These are phyloP conservation scores for Fusarium nelsonii DNA, from an alignment of 2,329 filamentous ascomycete genomes.

Conservation along the genomic window DNA sequence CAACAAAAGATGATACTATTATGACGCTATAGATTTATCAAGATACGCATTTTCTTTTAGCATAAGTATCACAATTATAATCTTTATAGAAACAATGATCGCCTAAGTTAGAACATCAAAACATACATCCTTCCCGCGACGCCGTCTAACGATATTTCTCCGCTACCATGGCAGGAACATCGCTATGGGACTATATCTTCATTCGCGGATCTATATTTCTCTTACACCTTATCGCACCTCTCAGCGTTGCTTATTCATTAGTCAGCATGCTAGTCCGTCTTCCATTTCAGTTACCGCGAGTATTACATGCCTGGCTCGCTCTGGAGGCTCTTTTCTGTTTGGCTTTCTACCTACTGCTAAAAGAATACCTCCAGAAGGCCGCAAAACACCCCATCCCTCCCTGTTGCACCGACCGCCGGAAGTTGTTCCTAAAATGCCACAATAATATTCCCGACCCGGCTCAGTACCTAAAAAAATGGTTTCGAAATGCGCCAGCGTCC, in stretches of 20 bases:
- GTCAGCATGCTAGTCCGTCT: conserved; percentile 44
- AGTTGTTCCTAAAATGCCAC: conserved; percentile 64
- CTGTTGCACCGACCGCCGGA: conserved; percentile 59
- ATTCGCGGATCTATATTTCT: conserved; percentile 62
- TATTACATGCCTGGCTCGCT: conserved; percentile 59
- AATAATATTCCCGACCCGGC: conserved; percentile 65
- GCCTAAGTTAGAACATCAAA: neutral
- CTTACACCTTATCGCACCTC: conserved; percentile 62
- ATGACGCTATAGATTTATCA: too few relatives aligned
- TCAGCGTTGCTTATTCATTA: conserved; percentile 61
- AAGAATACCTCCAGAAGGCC: conserved; percentile 62
- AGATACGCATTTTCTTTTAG: too few relatives aligned
- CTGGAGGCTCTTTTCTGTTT: conserved; percentile 68
- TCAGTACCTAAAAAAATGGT: conserved; percentile 69
- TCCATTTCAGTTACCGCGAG: conserved; percentile 46
- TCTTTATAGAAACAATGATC: too few relatives aligned
- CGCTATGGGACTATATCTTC: conserved; percentile 46
- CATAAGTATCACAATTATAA: too few relatives aligned
- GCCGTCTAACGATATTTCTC: neutral
- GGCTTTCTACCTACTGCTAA: conserved; percentile 65
- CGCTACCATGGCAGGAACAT: conserved; percentile 14
- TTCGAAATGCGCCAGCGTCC: conserved; percentile 62
- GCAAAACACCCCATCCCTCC: conserved; percentile 62
- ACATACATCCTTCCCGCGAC: neutral
- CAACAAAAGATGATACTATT: too few relatives aligned